These are phyloP conservation scores for Bretziella fagacearum DNA, from an alignment of 2,329 filamentous ascomycete species.

Conservation along the genomic window DNA sequence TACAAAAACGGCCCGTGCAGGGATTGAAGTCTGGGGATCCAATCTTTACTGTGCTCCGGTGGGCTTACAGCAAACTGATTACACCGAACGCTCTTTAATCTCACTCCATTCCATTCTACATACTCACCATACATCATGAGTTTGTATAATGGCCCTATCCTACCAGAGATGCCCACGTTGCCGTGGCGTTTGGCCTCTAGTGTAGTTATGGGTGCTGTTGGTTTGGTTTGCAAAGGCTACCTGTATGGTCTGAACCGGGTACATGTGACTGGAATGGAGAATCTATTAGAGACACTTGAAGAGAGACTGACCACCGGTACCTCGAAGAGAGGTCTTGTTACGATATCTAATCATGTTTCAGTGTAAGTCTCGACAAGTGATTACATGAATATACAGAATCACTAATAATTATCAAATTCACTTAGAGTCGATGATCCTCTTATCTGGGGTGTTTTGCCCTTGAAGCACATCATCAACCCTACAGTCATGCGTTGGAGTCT, in stretches of 20 bases:
- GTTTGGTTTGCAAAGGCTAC: slow-evolving; percentile 54
- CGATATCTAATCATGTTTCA: slow-evolving; percentile 35
- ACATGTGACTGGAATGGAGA: slow-evolving; percentile 59
- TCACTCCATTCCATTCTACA: background rate
- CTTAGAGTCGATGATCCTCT: slow-evolving; percentile 79
- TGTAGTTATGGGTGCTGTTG: slow-evolving; percentile 56
- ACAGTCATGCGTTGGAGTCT: slow-evolving; percentile 73
- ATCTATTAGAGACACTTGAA: slow-evolving; percentile 61
- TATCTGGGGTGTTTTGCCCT: slow-evolving; percentile 77
- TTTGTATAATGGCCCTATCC: background rate
- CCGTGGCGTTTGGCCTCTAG: slow-evolving; percentile 61
- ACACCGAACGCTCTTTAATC: no score
- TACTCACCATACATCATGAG: no score
- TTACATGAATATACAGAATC: background rate
- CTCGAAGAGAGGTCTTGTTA: slow-evolving; percentile 63
- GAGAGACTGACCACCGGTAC: slow-evolving; percentile 41
- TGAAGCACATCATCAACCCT: slow-evolving; percentile 53
- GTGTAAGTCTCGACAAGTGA: slow-evolving; percentile 22
- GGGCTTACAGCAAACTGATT: no score
- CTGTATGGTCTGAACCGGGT: slow-evolving; percentile 57
- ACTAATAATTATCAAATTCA: background rate
- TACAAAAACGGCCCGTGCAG: no score
- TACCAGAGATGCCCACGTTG: slow-evolving; percentile 34
- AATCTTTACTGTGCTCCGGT: no score
- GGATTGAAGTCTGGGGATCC: no score